Evolutionary conservation across 2,329 filamentous ascomycete genomes (phyloP).

Genomic region (Diplodia mutila): DNA sequence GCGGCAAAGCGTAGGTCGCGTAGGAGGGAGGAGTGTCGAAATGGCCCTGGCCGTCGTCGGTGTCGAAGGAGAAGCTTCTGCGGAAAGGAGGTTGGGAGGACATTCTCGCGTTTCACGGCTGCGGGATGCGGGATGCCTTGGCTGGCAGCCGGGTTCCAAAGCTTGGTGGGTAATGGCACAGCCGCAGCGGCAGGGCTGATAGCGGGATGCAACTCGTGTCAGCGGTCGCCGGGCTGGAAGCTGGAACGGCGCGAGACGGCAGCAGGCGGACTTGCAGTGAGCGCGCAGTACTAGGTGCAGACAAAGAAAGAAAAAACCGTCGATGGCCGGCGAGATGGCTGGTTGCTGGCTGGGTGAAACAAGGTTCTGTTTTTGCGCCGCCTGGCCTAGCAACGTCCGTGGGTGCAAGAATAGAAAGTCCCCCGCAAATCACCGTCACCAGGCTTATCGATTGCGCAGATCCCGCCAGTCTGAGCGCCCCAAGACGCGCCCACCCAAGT

Average conservation of each 20-base stretch:
- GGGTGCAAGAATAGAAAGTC: conserved; percentile 7
- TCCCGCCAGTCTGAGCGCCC: conserved; percentile 2
- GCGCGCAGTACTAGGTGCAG: not conserved
- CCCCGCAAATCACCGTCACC: conserved; percentile 11
- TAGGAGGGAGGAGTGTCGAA: conserved; percentile 1
- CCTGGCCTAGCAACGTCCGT: conserved; percentile 1
- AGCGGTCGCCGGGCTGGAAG: too few species aligned
- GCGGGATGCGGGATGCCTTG: conserved; percentile 24
- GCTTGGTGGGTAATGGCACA: conserved; percentile 12
- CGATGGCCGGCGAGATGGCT: not conserved
- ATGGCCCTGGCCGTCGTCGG: too few species aligned
- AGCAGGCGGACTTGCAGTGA: not conserved
- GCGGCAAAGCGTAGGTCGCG: conserved; percentile 1
- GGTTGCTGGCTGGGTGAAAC: conserved; percentile 7
- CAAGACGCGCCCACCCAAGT: not conserved
- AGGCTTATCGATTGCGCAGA: conserved; percentile 20
- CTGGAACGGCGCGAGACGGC: too few species aligned
- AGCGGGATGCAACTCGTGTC: not conserved
- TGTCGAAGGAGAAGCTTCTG: conserved; percentile 21
- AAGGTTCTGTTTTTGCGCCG: conserved; percentile 2
- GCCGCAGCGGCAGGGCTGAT: conserved; percentile 19
- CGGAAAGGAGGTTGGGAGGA: conserved; percentile 22
- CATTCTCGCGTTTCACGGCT: conserved; percentile 25
- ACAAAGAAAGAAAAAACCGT: not conserved
- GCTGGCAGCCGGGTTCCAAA: conserved; percentile 22